Evolutionary conservation across 805 yeast species (phyloP).

Genomic region (Jamesozyma piceae): DNA sequence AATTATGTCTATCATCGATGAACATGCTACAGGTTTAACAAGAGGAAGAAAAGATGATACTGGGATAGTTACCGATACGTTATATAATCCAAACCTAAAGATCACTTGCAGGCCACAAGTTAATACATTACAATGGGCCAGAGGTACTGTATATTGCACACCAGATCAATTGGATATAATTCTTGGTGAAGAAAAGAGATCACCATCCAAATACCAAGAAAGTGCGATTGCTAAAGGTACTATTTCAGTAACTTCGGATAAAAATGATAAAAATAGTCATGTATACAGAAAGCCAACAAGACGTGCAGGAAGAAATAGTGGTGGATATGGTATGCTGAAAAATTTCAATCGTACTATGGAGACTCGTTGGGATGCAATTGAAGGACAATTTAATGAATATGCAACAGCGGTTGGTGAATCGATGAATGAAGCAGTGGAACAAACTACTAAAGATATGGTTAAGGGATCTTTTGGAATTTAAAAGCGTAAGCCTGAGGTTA

Average conservation of each 20-base stretch:
- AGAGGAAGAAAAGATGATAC: conserved; percentile 25
- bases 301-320: conserved; percentile 23
- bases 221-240: conserved; percentile 45
- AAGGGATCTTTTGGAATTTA: conserved; percentile 46
- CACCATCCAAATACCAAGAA: conserved; percentile 50
- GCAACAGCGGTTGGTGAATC: conserved; percentile 47
- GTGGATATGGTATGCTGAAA: conserved; percentile 36
- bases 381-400: conserved; percentile 47
- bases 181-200: conserved; percentile 69
- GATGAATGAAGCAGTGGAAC: conserved; percentile 42
- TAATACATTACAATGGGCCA: conserved; percentile 76
- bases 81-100: conserved; percentile 60
- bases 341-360: conserved; percentile 38
- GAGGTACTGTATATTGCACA: conserved; percentile 59
- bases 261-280: conserved; percentile 3
- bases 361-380: conserved; percentile 43
- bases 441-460: conserved; percentile 41
- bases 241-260: conserved; percentile 20
- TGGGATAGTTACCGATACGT: conserved; percentile 36
- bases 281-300: conserved; percentile 42
- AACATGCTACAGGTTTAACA: conserved; percentile 32
- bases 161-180: conserved; percentile 53
- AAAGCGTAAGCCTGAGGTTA: too few relatives aligned
- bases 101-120: conserved; percentile 76
- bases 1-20: conserved; percentile 39